These are phyloP conservation scores for Sporopachydermia quercuum DNA, from an alignment of 805 yeast species.

Conservation along the genomic window DNA sequence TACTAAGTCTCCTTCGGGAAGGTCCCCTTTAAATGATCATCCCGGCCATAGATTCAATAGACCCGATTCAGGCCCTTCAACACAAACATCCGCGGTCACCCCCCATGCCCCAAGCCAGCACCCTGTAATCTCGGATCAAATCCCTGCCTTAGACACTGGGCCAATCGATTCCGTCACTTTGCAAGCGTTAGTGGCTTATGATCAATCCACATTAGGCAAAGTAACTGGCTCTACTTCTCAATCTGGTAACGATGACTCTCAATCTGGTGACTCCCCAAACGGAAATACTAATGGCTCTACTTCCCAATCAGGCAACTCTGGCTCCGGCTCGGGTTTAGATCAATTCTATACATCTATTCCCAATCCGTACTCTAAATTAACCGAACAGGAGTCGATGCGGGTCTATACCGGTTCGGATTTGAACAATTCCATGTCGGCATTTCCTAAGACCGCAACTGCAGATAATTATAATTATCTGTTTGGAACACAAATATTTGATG, in stretches of 20 bases:
- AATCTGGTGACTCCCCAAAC: too few relatives aligned
- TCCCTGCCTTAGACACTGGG: not conserved
- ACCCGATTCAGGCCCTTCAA: not conserved
- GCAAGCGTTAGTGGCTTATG: too few relatives aligned
- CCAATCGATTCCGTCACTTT: not conserved
- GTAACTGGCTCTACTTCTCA: too few relatives aligned
- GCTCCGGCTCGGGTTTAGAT: too few relatives aligned
- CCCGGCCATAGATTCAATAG: not conserved
- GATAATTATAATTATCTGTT: not conserved
- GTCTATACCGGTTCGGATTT: not conserved
- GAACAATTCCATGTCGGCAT: not conserved
- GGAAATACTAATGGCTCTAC: too few relatives aligned
- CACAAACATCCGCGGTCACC: not conserved
- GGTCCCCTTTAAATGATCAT: not conserved
- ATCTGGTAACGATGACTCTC: too few relatives aligned
- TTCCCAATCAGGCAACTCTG: too few relatives aligned
- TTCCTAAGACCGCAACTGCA: not conserved
- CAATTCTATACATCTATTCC: not conserved
- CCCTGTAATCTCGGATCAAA: too few relatives aligned
- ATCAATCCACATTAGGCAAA: too few relatives aligned
- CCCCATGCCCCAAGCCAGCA: too few relatives aligned
- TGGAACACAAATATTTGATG: not conserved
- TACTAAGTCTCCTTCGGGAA: not conserved
- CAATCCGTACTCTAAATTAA: not conserved
- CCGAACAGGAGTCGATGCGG: not conserved